phyloP scores from a whole-genome alignment of 2,329 filamentous ascomycete genomes.

The Arthrinium phaeospermum region DNA sequence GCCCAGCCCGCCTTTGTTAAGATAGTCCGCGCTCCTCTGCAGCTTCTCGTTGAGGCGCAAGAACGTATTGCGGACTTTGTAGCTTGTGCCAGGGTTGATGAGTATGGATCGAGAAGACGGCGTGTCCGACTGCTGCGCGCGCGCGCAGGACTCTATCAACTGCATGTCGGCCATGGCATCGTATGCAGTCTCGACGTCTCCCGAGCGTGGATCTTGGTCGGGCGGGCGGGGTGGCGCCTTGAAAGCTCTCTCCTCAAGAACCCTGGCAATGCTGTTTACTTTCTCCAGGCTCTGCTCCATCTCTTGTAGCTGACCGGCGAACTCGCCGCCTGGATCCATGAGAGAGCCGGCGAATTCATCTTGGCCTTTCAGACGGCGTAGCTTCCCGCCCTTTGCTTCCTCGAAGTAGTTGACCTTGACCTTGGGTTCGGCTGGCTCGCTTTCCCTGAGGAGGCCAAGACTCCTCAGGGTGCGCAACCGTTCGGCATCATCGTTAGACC shows the following conservation, averaged over 20 bases:
- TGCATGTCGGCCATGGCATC: constrained; percentile 12
- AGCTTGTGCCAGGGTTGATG: background rate
- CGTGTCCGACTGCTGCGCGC: background rate
- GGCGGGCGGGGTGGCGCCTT: constrained; percentile 28
- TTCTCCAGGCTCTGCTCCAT: constrained; percentile 45
- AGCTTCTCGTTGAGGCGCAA: constrained; percentile 35
- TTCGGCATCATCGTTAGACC: constrained; percentile 30
- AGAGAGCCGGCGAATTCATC: constrained; percentile 49
- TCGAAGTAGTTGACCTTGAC: constrained; percentile 54
- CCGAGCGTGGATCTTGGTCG: background rate
- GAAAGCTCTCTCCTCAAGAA: constrained; percentile 34
- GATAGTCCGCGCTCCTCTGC: constrained; percentile 30
- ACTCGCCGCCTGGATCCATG: constrained; percentile 41
- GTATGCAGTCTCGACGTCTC: constrained; percentile 3
- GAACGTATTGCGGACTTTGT: background rate
- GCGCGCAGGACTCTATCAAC: constrained; percentile 25
- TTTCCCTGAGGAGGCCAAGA: constrained; percentile 35
- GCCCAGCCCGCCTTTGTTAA: constrained; percentile 23
- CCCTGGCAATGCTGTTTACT: constrained; percentile 32
- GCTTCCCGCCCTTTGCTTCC: constrained; percentile 45
- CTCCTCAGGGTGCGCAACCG: constrained; percentile 35
- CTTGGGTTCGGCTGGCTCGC: constrained; percentile 25
- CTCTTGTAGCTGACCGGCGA: constrained; percentile 44
- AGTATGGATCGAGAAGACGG: background rate
- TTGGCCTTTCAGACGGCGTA: constrained; percentile 45